phyloP scores from a whole-genome alignment of 352 stramenopile genomes.

The Phytopythium delawarense region DNA sequence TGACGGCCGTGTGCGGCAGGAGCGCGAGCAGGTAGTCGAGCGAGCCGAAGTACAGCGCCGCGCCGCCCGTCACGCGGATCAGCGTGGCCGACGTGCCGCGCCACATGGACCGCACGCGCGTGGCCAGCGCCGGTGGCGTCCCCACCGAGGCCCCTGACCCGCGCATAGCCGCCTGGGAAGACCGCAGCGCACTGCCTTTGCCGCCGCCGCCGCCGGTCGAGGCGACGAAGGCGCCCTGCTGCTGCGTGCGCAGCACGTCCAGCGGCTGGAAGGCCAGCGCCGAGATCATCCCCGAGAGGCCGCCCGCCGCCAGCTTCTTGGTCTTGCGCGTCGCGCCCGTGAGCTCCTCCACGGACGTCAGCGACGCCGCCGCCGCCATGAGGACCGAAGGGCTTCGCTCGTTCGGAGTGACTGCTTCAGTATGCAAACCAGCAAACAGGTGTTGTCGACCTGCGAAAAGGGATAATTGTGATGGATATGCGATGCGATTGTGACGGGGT shows the following conservation, averaged over 20 bases:
- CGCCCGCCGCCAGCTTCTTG: constrained; percentile 69
- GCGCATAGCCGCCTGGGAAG: constrained; percentile 8
- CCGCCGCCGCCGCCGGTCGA: background rate
- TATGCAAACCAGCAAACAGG: too few species aligned
- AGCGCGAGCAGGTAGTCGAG: constrained; percentile 63
- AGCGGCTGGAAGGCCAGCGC: constrained; percentile 83
- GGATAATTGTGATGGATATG: background rate
- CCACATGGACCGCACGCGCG: constrained; percentile 70
- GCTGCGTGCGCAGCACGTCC: constrained; percentile 80
- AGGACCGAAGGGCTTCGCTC: background rate
- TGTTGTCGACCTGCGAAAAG: background rate
- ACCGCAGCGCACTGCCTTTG: background rate
- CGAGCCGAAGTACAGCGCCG: constrained; percentile 81
- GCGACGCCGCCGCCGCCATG: constrained; percentile 16
- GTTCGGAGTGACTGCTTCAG: background rate
- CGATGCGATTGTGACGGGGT: background rate
- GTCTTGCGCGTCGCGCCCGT: constrained; percentile 39
- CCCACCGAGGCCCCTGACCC: constrained; percentile 4
- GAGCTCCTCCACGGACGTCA: constrained; percentile 27
- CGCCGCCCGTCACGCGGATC: constrained; percentile 73
- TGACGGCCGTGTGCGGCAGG: constrained; percentile 49
- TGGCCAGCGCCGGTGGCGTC: constrained; percentile 10
- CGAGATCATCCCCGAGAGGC: constrained; percentile 72
- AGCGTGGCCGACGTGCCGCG: constrained; percentile 78
- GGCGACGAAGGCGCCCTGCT: constrained; percentile 72